A percentile compares a stretch with the other conserved stretches of the same genome.
Evolutionary conservation across 352 stramenopile genomes (phyloP).

Genomic region (Hyphochytrium catenoides): DNA sequence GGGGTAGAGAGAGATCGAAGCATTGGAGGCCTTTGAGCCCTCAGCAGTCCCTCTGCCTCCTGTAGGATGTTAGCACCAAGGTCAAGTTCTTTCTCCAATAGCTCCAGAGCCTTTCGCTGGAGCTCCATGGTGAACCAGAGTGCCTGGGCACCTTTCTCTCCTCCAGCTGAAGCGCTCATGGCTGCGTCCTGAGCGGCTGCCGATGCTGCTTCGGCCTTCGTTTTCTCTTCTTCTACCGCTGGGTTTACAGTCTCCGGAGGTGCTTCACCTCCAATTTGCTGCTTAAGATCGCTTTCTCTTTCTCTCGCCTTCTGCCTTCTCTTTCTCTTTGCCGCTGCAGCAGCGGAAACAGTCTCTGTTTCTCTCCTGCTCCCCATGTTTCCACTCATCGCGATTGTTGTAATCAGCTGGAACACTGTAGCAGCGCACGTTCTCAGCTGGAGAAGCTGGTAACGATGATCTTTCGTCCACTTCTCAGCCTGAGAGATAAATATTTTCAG

Average conservation of each 20-base stretch:
- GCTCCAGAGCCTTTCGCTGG: conserved; percentile 55
- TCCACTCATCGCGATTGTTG: too few relatives aligned
- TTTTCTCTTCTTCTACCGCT: conserved; percentile 17
- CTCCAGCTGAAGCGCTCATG: conserved; percentile 30
- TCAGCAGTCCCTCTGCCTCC: conserved; percentile 36
- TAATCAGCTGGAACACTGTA: too few relatives aligned
- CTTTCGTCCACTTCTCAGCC: too few relatives aligned
- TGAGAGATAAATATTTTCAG: too few relatives aligned
- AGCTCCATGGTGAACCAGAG: conserved; percentile 66
- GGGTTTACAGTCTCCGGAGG: conserved; percentile 6
- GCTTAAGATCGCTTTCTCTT: conserved; percentile 7
- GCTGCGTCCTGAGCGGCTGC: conserved; percentile 46
- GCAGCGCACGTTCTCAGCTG: too few relatives aligned
- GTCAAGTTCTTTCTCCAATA: conserved; percentile 47
- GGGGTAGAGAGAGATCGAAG: conserved; percentile 49
- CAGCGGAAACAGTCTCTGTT: too few relatives aligned
- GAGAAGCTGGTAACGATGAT: too few relatives aligned
- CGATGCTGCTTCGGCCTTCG: conserved; percentile 41
- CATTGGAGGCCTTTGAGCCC: conserved; percentile 33
- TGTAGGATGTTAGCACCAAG: conserved; percentile 35
- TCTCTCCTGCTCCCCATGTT: too few relatives aligned
- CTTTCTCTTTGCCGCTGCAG: too few relatives aligned
- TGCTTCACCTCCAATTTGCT: conserved; percentile 5
- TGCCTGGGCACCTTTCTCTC: conserved; percentile 40
- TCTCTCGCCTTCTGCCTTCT: too few relatives aligned